These are phyloP conservation scores for Herpetomonas tarakana DNA, from an alignment of 208 protist genomes.

Conservation along the genomic window DNA sequence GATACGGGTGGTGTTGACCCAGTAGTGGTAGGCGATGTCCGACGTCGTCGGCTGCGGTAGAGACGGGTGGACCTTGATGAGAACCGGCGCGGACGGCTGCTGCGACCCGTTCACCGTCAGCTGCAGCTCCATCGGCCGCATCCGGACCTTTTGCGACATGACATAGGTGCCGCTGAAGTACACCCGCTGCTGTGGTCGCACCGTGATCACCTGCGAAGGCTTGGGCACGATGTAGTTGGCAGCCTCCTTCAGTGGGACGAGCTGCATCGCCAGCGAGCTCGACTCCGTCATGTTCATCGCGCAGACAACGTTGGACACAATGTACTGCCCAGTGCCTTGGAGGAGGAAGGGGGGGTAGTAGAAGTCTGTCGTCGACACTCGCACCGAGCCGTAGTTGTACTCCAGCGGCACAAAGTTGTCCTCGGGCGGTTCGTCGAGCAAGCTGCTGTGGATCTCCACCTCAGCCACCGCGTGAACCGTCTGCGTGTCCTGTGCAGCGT, in stretches of 20 bases:
- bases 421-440: conserved; percentile 48
- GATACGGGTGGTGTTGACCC: conserved; percentile 81
- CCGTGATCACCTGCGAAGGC: conserved; percentile 76
- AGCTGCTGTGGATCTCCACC: conserved; percentile 67
- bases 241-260: conserved; percentile 55
- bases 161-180: conserved; percentile 85
- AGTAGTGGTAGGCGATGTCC: conserved; percentile 83
- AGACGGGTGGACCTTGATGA: conserved; percentile 69
- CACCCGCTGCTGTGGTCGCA: conserved; percentile 82
- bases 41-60: conserved; percentile 52
- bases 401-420: conserved; percentile 70
- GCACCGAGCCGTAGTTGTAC: conserved; percentile 84
- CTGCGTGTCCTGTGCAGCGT: conserved; percentile 56
- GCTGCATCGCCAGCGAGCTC: conserved; percentile 82
- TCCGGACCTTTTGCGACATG: conserved; percentile 45
- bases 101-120: conserved; percentile 77
- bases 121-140: conserved; percentile 66
- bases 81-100: conserved; percentile 61
- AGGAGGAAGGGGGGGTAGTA: conserved; percentile 84
- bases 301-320: conserved; percentile 82
- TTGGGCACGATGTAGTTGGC: conserved; percentile 58
- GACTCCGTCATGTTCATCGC: conserved; percentile 89
- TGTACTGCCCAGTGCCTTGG: conserved; percentile 65
- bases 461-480: conserved; percentile 77
- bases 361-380: conserved; percentile 79